phyloP scores from a whole-genome alignment of 2,329 filamentous ascomycete genomes.

The Endoconidiophora laricicola region DNA sequence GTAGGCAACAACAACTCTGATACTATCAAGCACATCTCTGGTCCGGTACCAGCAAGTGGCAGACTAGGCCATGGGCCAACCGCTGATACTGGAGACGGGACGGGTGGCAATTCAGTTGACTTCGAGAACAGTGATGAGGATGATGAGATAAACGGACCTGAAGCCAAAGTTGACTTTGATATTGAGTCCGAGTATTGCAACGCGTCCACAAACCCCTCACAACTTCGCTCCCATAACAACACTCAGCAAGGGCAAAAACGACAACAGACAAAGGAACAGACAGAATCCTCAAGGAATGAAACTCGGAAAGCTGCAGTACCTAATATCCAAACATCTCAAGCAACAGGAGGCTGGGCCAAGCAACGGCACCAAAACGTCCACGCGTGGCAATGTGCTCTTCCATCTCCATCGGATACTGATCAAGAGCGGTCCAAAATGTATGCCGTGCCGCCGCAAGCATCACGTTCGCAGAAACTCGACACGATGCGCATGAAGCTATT shows the following conservation, averaged over 20 bases:
- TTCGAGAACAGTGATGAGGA: constrained; percentile 1
- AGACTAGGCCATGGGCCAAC: not conserved
- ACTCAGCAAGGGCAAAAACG: too few relatives aligned
- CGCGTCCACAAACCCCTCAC: too few relatives aligned
- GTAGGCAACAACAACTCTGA: not conserved
- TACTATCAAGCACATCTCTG: not conserved
- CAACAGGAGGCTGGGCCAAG: not conserved
- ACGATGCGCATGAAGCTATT: constrained; percentile 13
- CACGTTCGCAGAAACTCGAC: constrained; percentile 12
- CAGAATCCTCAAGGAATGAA: too few relatives aligned
- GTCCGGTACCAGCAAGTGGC: too few relatives aligned
- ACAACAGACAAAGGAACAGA: too few relatives aligned
- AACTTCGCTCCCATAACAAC: too few relatives aligned
- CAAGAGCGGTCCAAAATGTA: not conserved
- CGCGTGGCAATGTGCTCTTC: constrained; percentile 7
- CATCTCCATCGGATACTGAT: constrained; percentile 7
- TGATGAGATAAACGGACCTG: not conserved
- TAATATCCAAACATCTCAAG: too few relatives aligned
- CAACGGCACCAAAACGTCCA: constrained; percentile 2
- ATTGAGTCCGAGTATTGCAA: too few relatives aligned
- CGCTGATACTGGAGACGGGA: not conserved
- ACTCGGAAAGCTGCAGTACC: too few relatives aligned
- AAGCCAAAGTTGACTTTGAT: not conserved
- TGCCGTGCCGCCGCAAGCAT: not conserved
- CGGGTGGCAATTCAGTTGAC: not conserved